phyloP scores from a whole-genome alignment of 2,329 filamentous ascomycete species.

The Cladosporium sp. region DNA sequence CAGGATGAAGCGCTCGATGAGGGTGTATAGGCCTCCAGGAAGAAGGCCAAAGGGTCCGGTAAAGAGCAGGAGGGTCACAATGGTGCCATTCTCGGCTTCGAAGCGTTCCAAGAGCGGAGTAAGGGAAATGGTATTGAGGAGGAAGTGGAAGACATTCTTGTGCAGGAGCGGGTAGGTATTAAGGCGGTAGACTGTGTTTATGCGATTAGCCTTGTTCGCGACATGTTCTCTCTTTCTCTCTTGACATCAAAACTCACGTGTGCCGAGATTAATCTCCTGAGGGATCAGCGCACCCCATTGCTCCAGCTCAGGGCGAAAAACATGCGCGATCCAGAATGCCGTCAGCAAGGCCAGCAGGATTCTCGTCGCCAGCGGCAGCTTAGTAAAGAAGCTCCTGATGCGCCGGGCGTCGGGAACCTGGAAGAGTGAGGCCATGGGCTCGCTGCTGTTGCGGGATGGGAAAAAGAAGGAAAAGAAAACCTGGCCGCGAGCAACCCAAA shows the following conservation, averaged over 20 bases:
- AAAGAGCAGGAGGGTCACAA: conserved; percentile 82
- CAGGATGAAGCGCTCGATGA: conserved; percentile 70
- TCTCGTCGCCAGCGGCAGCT: conserved; percentile 84
- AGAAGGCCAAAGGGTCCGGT: conserved; percentile 63
- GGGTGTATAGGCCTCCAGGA: conserved; percentile 74
- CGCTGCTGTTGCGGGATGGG: neutral
- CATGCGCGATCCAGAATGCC: conserved; percentile 62
- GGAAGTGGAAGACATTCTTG: conserved; percentile 69
- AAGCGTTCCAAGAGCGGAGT: conserved; percentile 90
- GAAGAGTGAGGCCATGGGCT: conserved; percentile 43
- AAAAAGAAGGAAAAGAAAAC: neutral
- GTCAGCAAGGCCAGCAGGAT: conserved; percentile 62
- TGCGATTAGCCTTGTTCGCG: conserved; percentile 1
- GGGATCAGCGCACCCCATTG: conserved; percentile 78
- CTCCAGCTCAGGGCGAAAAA: conserved; percentile 67
- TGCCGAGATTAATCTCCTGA: conserved; percentile 63
- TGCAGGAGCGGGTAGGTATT: conserved; percentile 93
- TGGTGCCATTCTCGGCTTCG: conserved; percentile 84
- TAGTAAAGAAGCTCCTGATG: conserved; percentile 73
- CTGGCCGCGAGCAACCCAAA: neutral
- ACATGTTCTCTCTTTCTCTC: neutral
- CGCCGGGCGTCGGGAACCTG: conserved; percentile 65
- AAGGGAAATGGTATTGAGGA: conserved; percentile 74
- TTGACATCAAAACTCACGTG: conserved; percentile 52
- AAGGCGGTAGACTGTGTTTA: conserved; percentile 70